Base-by-base conservation (phyloP, 1,139 yeast genomes). In the Geotrichum europaeum region DNA sequence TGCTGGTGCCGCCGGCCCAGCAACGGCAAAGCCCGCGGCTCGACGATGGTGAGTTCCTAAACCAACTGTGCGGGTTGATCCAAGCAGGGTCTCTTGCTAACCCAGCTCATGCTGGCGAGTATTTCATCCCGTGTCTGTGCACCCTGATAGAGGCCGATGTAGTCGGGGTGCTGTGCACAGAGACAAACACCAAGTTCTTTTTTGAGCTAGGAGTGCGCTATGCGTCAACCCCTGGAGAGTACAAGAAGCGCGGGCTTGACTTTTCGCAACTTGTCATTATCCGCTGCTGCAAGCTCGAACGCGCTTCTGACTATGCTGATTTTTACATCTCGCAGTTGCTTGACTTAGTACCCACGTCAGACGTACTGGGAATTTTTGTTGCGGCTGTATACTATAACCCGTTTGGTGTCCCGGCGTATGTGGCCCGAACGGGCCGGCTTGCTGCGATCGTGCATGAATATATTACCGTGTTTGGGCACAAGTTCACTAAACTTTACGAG, bases 41-140 rank as follows among this genome's bases (percentile, higher is more conserved):
- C 9, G 9, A 47, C 5, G 45, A 45, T 15, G 30, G 24, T 22
- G 45, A 47, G 18, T 54, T 25, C 28, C 10, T 54, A 7, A 20
- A 13, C 28, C 32, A 58, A 24, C 54, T 61, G 20, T 34, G 59
- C 7, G 56, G 56, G 45, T 55, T 56, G 58, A 51, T 61, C 52
- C 36, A 54, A 34, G 43, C 13, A 3, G 63, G 63, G 18, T 54
- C 55, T 32, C 43, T 54, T 32, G 20, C 9, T 20, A 54, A 59
- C 5, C 59, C 60, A 10, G 10, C 55, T 20, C 59, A 59, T 20
- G 60, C 59, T 4, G 58, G 56, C 50, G 61, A 61, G 53, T 61
- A 61, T 30, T 59, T 24, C 40, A 55, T 60, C 15, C 62, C 62
- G 4, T 53, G 53, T 22, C 28, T 61, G 28, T 61, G 63, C 51